Percentiles rank a stretch among this genome's conserved stretches.
These are phyloP conservation scores for Solanum ossicruentum DNA, from an alignment of 257 asterid genomes.

Conservation along the genomic window DNA sequence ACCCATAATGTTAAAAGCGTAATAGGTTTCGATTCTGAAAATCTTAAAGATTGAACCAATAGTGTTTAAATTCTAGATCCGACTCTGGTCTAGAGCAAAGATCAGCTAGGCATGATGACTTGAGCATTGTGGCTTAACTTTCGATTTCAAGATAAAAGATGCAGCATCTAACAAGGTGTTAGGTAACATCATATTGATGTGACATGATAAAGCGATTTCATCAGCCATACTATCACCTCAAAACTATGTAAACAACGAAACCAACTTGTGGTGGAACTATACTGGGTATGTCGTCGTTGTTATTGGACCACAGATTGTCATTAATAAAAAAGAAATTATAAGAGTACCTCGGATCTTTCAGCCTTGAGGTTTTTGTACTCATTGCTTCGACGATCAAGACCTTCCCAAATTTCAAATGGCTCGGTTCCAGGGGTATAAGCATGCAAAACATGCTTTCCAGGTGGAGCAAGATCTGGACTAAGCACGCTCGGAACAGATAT, in stretches of 20 bases:
- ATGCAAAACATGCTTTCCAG: conserved; percentile 78
- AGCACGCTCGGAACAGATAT: conserved; percentile 80
- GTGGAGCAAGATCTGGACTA: conserved; percentile 81
- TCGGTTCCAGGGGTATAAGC: conserved; percentile 96
- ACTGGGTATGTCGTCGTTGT: neutral
- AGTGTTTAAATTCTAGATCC: neutral
- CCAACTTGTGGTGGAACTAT: neutral
- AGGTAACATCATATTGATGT: neutral
- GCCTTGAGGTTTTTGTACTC: conserved; percentile 90
- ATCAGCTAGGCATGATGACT: neutral
- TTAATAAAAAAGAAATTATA: neutral
- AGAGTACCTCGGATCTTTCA: conserved; percentile 65
- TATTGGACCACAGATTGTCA: neutral
- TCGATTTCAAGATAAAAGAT: neutral
- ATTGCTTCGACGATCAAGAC: conserved; percentile 69
- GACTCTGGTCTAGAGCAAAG: neutral
- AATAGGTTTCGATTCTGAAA: neutral
- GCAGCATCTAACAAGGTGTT: neutral
- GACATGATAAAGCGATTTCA: neutral
- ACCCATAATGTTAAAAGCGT: neutral
- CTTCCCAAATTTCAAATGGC: conserved; percentile 80
- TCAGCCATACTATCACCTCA: neutral
- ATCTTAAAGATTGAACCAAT: neutral
- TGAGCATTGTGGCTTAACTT: neutral
- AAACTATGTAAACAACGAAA: neutral